Percentiles rank a stretch among this genome's conserved stretches.
Evolutionary conservation across 768 basidiomycete genomes (phyloP).

Genomic region (Naematelia aurantialba): DNA sequence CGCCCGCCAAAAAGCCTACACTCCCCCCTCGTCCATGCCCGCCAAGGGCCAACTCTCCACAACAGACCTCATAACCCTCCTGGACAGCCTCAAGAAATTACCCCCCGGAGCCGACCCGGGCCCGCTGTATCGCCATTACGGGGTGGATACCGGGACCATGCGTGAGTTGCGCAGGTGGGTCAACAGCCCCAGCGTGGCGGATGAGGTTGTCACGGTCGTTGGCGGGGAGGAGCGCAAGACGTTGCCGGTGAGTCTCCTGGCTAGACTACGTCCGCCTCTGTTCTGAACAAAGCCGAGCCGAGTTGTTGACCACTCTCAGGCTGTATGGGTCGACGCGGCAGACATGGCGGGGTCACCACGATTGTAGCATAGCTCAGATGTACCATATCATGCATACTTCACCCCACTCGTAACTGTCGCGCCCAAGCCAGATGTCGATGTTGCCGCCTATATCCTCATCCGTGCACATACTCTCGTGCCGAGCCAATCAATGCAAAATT

Average conservation of each 20-base stretch:
- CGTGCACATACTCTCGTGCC: too few relatives aligned
- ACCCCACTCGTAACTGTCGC: too few relatives aligned
- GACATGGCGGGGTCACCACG: background rate
- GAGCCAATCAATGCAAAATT: too few relatives aligned
- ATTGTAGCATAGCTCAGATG: background rate
- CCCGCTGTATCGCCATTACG: conserved; percentile 36
- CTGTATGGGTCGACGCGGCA: conserved; percentile 4
- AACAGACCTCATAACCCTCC: conserved; percentile 35
- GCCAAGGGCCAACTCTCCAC: conserved; percentile 37
- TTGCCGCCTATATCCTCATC: too few relatives aligned
- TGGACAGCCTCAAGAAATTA: conserved; percentile 41
- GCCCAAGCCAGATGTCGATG: too few relatives aligned
- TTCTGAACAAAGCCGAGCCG: too few relatives aligned
- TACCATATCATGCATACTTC: background rate
- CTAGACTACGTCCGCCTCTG: background rate
- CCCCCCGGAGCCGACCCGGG: conserved; percentile 19
- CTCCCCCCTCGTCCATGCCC: conserved; percentile 20
- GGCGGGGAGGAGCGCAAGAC: conserved; percentile 23
- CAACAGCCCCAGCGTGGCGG: conserved; percentile 46
- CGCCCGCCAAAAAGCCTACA: conserved; percentile 23
- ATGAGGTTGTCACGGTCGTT: conserved; percentile 29
- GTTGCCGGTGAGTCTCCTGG: background rate
- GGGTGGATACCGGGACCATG: conserved; percentile 29
- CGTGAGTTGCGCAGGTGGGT: conserved; percentile 37
- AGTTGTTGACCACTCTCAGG: too few relatives aligned